Evolutionary conservation across 495 filamentous ascomycete species (phyloP), one percentile per base, ranked within the genome.

Genomic region (Friedmanniomyces endolithicus): DNA sequence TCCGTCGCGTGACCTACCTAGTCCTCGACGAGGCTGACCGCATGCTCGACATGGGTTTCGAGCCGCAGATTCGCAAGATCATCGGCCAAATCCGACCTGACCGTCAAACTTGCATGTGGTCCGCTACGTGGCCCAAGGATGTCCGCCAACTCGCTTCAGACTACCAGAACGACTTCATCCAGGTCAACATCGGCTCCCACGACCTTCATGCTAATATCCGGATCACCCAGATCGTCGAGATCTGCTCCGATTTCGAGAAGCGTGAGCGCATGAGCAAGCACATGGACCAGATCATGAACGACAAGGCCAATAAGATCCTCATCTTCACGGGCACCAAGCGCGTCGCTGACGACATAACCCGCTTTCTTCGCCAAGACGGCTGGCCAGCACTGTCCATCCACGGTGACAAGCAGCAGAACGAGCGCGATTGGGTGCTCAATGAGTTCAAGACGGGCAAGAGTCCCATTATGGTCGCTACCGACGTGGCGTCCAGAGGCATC

Each of bases 21-120:
- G 87, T 90, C 48, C 84, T 90, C 52, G 86, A 90, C 64, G 86
- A 90, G 70, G 86, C 86, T 66, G 86, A 90, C 71, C 86, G 86
- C 64, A 90, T 90, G 86, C 70, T 90, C 63, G 86, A 90, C 67
- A 90, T 90, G 86, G 86, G 86, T 73, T 90, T 90, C 69, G 86
- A 90, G 67, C 85, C 85, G 50, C 83, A 87, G 65, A 88, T 89
- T 65, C 85, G 89, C 72, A 95, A 95, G 78, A 95, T 97, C 62
- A 88, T 98, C 60, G 76, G 84, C 48, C 92, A 98, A 75, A 98
- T 98, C 74, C 88, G 92, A 61, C 92, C 92, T 56, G 92, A 98
- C 69, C 86, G 92, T 77, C 92, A 98, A 65, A 98, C 92, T 58
- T 94, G 90, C 81, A 98, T 98, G 92, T 98, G 92, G 92, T 98